These are phyloP conservation scores for Rhododendron molle DNA, from an alignment of 148 eudicot genomes.

Conservation along the genomic window DNA sequence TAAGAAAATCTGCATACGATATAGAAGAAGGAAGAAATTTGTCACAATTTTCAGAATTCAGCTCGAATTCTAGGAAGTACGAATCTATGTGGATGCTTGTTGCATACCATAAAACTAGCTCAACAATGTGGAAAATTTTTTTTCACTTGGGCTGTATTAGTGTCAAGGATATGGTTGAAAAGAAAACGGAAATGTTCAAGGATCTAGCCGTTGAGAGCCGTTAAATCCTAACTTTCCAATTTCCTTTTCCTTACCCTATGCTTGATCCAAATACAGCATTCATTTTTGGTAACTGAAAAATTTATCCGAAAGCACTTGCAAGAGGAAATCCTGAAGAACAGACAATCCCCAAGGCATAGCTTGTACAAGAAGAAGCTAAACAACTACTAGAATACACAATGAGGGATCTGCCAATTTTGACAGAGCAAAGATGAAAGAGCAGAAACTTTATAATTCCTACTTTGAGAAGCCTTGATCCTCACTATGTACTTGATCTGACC, in stretches of 20 bases:
- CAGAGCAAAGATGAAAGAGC: background rate
- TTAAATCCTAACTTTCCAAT: background rate
- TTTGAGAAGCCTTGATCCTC: background rate
- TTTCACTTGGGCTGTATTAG: background rate
- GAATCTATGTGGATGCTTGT: background rate
- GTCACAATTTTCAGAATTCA: background rate
- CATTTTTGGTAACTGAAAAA: background rate
- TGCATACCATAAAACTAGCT: background rate
- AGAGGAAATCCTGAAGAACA: background rate
- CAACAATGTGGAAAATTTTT: background rate
- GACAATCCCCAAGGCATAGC: background rate
- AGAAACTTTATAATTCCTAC: background rate
- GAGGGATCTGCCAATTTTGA: background rate
- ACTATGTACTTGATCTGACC: background rate
- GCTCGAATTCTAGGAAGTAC: background rate
- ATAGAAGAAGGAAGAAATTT: background rate
- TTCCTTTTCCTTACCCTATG: background rate
- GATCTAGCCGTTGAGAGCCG: background rate
- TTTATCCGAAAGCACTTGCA: background rate
- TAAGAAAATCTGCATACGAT: constrained; percentile 62
- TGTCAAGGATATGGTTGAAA: background rate
- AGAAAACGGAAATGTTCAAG: background rate
- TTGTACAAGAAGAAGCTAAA: background rate
- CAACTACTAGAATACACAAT: background rate
- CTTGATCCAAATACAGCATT: background rate